A percentile compares a stretch with the other conserved stretches of the same genome.
phyloP scores from a whole-genome alignment of 495 filamentous ascomycete species.

The Pseudoneurospora amorphoporcata region DNA sequence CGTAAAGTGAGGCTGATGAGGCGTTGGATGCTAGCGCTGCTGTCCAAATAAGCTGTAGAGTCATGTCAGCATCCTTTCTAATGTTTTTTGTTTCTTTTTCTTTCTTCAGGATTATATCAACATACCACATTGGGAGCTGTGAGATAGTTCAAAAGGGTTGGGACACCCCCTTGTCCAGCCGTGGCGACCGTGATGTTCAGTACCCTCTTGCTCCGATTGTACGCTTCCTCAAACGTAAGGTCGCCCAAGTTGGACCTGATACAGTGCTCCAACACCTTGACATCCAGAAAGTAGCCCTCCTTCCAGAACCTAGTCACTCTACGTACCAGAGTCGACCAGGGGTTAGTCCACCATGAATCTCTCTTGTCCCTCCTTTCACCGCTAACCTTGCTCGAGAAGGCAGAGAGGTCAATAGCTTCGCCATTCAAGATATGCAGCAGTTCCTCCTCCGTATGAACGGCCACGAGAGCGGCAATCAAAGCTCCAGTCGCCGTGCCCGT shows the following conservation, averaged over 20 bases:
- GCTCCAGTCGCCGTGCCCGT: slow-evolving; percentile 86
- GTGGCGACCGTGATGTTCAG: slow-evolving; percentile 88
- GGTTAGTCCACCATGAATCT: slow-evolving; percentile 27
- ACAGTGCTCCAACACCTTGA: slow-evolving; percentile 72
- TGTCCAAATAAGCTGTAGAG: slow-evolving; percentile 69
- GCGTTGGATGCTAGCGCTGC: slow-evolving; percentile 89
- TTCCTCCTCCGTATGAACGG: slow-evolving; percentile 82
- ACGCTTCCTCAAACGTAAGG: slow-evolving; percentile 90
- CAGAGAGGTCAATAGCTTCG: slow-evolving; percentile 71
- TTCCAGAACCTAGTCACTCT: slow-evolving; percentile 54
- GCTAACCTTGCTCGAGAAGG: slow-evolving; percentile 47
- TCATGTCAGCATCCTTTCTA: neutral
- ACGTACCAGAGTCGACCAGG: slow-evolving; percentile 46
- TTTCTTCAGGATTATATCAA: slow-evolving; percentile 8
- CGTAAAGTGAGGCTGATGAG: slow-evolving; percentile 55
- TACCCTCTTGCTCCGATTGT: slow-evolving; percentile 71
- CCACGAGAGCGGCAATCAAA: slow-evolving; percentile 81
- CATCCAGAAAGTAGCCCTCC: slow-evolving; percentile 78
- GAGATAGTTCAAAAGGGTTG: slow-evolving; percentile 82
- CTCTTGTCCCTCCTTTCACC: slow-evolving; percentile 3
- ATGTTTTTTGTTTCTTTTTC: neutral
- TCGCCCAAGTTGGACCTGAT: slow-evolving; percentile 80
- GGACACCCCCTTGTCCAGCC: slow-evolving; percentile 60
- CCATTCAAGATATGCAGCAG: slow-evolving; percentile 65
- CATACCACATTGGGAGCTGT: slow-evolving; percentile 89